These are phyloP conservation scores for Baorangia bicolor DNA, from an alignment of 768 basidiomycete species.

Conservation along the genomic window DNA sequence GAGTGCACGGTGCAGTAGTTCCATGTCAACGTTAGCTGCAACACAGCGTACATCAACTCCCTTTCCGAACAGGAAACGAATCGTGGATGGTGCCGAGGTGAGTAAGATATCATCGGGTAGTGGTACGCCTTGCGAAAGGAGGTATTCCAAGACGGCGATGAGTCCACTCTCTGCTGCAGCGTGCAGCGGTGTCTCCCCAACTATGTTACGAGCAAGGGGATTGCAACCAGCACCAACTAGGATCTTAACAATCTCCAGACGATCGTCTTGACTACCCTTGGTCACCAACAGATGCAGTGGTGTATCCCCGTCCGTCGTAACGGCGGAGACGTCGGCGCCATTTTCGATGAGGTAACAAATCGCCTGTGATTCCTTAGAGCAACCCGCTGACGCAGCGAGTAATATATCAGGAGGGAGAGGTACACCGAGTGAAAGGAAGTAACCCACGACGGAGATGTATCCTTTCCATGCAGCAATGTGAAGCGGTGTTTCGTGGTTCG, in stretches of 20 bases:
- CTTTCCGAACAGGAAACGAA: not conserved
- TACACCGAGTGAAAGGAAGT: not conserved
- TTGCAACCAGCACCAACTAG: constrained; percentile 1
- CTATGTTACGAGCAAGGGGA: not conserved
- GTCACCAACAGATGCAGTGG: not conserved
- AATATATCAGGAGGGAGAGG: not conserved
- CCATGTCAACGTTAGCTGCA: not conserved
- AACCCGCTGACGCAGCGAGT: not conserved
- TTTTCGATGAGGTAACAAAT: not conserved
- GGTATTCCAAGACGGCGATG: not conserved
- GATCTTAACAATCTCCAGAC: not conserved
- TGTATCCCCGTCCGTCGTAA: not conserved
- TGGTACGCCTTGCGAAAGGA: not conserved
- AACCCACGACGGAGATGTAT: not conserved
- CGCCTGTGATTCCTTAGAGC: fast-evolving
- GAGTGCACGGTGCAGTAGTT: not conserved
- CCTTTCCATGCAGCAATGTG: not conserved
- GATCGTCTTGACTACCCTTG: not conserved
- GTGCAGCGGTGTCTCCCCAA: not conserved
- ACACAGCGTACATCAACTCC: not conserved
- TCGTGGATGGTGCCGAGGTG: not conserved
- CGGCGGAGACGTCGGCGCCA: not conserved
- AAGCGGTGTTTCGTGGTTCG: not conserved
- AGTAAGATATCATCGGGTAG: not conserved
- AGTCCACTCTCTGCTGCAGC: not conserved